Conservation (phyloP, 2,329 filamentous ascomycete genomes). For the Diaporthe longicolla region DNA sequence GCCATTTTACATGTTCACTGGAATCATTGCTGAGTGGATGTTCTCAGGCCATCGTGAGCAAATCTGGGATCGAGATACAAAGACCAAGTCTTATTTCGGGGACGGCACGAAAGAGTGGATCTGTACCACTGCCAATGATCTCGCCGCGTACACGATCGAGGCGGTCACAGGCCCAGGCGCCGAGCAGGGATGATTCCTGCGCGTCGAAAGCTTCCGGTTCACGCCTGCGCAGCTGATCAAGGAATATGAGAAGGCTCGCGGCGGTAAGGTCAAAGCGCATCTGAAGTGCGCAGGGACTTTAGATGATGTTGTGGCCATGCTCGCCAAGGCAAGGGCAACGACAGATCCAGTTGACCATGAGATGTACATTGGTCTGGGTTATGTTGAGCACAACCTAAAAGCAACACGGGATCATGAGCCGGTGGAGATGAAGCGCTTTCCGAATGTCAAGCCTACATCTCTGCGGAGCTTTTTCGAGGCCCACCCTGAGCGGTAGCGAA, state of each 20-base stretch:
- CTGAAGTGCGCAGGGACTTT: slow-evolving; percentile 5
- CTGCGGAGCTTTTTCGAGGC: slow-evolving; percentile 6
- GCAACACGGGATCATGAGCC: slow-evolving; percentile 11
- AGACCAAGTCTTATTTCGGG: slow-evolving; percentile 9
- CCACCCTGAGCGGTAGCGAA: not conserved
- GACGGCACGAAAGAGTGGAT: slow-evolving; percentile 13
- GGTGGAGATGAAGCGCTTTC: slow-evolving; percentile 9
- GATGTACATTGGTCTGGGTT: slow-evolving; percentile 14
- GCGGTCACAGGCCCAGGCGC: slow-evolving; percentile 1
- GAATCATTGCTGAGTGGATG: not conserved
- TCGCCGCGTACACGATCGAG: slow-evolving; percentile 21
- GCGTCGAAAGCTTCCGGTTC: slow-evolving; percentile 11
- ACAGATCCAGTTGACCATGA: slow-evolving; percentile 8
- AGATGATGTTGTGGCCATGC: slow-evolving; percentile 10
- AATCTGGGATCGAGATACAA: slow-evolving; percentile 10
- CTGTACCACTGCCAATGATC: not conserved
- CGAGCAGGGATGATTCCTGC: slow-evolving; percentile 7
- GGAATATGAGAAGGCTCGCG: slow-evolving; percentile 16
- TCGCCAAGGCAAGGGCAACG: slow-evolving; percentile 14
- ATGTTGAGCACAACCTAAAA: not conserved
- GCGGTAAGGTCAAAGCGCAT: slow-evolving; percentile 10
- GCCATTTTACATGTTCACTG: slow-evolving; percentile 23
- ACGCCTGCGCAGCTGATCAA: slow-evolving; percentile 6
- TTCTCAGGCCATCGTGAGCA: slow-evolving; percentile 15
- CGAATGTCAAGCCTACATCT: slow-evolving; percentile 8